Evolutionary conservation across 495 filamentous ascomycete genomes (phyloP).

Genomic region (Hypoxylon crocopeplum): DNA sequence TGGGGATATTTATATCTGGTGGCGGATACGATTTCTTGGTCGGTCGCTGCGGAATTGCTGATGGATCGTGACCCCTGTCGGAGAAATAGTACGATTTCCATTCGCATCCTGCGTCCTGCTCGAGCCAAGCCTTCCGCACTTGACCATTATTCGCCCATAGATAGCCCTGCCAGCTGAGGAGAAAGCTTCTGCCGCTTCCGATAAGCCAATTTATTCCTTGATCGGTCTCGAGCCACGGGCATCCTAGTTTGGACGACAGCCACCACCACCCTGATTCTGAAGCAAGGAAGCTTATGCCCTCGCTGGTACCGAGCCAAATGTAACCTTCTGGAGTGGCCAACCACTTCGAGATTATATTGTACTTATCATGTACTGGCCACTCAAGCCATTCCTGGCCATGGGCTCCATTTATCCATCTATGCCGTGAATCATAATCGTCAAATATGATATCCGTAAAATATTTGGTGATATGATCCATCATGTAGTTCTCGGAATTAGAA

Average conservation of each 20-base stretch:
- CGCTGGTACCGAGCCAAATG: constrained; percentile 1
- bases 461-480: constrained; percentile 1
- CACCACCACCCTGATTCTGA: constrained; percentile 18
- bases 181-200: background rate
- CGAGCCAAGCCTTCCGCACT: background rate
- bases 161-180: constrained; percentile 2
- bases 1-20: background rate
- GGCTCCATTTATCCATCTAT: no score
- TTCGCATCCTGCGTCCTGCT: no score
- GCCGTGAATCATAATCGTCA: no score
- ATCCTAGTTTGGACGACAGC: constrained; percentile 15
- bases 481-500: background rate
- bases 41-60: background rate
- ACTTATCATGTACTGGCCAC: background rate
- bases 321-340: background rate
- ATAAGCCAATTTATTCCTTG: constrained; percentile 15
- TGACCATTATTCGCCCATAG: constrained; percentile 17
- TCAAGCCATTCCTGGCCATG: background rate
- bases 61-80: no score
- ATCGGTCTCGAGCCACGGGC: constrained; percentile 22
- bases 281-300: constrained; percentile 2
- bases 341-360: constrained; percentile 16
- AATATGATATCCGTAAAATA: background rate
- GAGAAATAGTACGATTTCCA: no score
- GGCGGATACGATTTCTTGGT: background rate